These are phyloP conservation scores for Nicotiana tomentosiformis DNA, from an alignment of 257 asterid genomes.

Conservation along the genomic window DNA sequence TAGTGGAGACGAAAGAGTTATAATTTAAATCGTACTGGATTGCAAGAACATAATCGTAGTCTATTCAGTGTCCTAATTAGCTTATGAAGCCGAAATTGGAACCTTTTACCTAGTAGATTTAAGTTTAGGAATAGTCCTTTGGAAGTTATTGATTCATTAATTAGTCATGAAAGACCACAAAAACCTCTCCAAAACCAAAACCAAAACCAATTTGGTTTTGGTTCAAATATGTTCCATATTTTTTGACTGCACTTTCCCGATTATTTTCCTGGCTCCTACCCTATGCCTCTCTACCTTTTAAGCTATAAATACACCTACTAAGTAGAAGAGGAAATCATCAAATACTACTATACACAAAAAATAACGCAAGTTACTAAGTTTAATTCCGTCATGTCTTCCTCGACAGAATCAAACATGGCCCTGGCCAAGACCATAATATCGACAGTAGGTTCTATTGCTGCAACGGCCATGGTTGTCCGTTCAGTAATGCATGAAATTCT, in stretches of 20 bases:
- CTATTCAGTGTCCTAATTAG: too few relatives aligned
- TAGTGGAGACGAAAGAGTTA: too few relatives aligned
- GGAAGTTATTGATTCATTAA: not conserved
- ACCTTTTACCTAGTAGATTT: too few relatives aligned
- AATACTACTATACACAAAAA: too few relatives aligned
- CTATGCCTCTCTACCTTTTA: too few relatives aligned
- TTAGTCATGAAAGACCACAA: not conserved
- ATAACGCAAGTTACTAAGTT: not conserved
- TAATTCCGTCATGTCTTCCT: not conserved
- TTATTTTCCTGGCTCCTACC: too few relatives aligned
- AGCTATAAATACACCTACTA: too few relatives aligned
- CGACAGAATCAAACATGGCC: slow-evolving; percentile 23
- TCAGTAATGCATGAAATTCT: slow-evolving; percentile 28
- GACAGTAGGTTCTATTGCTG: slow-evolving; percentile 29
- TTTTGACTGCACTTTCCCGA: not conserved
- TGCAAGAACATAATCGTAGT: too few relatives aligned
- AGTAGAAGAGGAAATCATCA: not conserved
- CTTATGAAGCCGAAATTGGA: too few relatives aligned
- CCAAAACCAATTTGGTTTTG: not conserved
- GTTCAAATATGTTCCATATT: not conserved
- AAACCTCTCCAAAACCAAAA: too few relatives aligned
- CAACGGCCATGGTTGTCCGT: slow-evolving; percentile 31
- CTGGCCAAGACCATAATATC: slow-evolving; percentile 30
- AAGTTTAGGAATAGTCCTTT: too few relatives aligned
- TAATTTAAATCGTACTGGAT: too few relatives aligned